Percentiles rank a stretch among this genome's conserved stretches.
These are phyloP conservation scores for Onygena corvina DNA, from an alignment of 2,329 filamentous ascomycete genomes.

Conservation along the genomic window DNA sequence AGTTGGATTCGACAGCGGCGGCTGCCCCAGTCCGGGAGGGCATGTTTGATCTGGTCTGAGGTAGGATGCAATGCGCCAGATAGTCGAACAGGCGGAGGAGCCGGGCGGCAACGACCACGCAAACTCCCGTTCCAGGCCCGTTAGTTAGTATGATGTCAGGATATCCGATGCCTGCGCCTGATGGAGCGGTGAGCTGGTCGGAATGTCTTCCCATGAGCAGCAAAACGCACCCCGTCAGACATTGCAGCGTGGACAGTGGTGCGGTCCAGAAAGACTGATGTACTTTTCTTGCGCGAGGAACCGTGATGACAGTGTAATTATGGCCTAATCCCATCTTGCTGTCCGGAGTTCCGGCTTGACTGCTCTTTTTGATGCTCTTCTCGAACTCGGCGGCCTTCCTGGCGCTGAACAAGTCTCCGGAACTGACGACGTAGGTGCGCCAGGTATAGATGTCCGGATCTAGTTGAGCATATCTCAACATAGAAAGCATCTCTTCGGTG, in stretches of 20 bases:
- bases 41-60: slow-evolving; percentile 11
- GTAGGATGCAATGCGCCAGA: slow-evolving; percentile 12
- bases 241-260: slow-evolving; percentile 54
- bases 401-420: slow-evolving; percentile 61
- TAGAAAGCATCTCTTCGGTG: slow-evolving; percentile 84
- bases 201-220: slow-evolving; percentile 39
- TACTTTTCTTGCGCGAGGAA: slow-evolving; percentile 66
- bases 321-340: background rate
- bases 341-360: background rate
- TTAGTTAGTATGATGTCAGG: slow-evolving; percentile 76
- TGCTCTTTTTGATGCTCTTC: slow-evolving; percentile 7
- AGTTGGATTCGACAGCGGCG: slow-evolving; percentile 4
- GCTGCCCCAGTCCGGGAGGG: slow-evolving; percentile 9
- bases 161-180: slow-evolving; percentile 27
- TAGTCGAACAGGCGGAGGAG: slow-evolving; percentile 43
- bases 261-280: slow-evolving; percentile 69
- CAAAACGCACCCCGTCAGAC: slow-evolving; percentile 50
- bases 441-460: slow-evolving; percentile 42
- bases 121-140: slow-evolving; percentile 76
- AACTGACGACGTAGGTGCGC: slow-evolving; percentile 70
- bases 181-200: slow-evolving; percentile 23
- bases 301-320: slow-evolving; percentile 49
- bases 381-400: slow-evolving; percentile 55
- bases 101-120: slow-evolving; percentile 51
- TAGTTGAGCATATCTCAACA: slow-evolving; percentile 53